Conservation (phyloP, 2,329 filamentous ascomycete genomes). For the Penicillium concentricum region DNA sequence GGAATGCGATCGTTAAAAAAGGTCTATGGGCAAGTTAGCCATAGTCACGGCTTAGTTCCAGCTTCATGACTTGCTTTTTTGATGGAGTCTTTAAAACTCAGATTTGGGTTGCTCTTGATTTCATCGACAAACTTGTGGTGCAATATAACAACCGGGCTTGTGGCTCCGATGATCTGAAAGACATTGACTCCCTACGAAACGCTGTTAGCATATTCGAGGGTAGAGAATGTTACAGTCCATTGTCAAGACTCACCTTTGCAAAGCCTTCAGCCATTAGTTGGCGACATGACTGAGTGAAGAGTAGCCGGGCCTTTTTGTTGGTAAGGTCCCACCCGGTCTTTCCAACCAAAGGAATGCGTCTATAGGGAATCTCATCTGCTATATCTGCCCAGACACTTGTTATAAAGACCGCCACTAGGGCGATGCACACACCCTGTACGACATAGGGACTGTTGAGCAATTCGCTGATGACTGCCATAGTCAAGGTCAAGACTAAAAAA, state of each 20-base stretch:
- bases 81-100: slow-evolving; percentile 27
- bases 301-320: slow-evolving; percentile 31
- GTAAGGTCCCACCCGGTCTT: slow-evolving; percentile 31
- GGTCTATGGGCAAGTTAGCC: slow-evolving; percentile 15
- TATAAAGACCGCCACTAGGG: slow-evolving; percentile 20
- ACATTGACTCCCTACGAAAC: slow-evolving; percentile 20
- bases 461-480: slow-evolving; percentile 27
- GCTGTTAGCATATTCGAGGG: not conserved
- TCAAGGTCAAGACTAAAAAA: not conserved
- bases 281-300: slow-evolving; percentile 25
- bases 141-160: slow-evolving; percentile 27
- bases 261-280: slow-evolving; percentile 29
- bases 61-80: slow-evolving; percentile 18
- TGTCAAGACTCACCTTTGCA: slow-evolving; percentile 21
- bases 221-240: not conserved
- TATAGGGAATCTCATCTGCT: slow-evolving; percentile 28
- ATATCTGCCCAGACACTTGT: slow-evolving; percentile 27
- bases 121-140: slow-evolving; percentile 34
- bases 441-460: slow-evolving; percentile 24
- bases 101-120: slow-evolving; percentile 32
- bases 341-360: slow-evolving; percentile 29
- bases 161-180: slow-evolving; percentile 30
- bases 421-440: slow-evolving; percentile 21
- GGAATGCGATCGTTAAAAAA: slow-evolving; percentile 32
- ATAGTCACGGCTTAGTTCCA: not conserved